Conservation (phyloP, 768 basidiomycete genomes). For the Tricholoma terreum region DNA sequence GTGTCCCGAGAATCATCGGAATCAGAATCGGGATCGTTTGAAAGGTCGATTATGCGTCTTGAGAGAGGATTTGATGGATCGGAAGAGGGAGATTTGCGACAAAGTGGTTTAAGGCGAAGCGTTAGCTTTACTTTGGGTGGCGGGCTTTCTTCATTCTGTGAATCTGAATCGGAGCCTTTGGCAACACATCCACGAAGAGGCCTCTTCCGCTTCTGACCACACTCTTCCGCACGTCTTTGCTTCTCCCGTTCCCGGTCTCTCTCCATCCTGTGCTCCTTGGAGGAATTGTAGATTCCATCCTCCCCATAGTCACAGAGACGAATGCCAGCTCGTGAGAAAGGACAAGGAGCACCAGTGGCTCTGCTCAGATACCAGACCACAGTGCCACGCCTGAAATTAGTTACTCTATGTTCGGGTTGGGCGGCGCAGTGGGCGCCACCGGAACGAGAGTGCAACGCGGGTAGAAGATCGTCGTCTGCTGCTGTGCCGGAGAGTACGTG, state of each 20-base stretch:
- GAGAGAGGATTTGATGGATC: constrained; percentile 22
- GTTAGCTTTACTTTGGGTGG: constrained; percentile 72
- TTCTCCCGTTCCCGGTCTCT: constrained; percentile 25
- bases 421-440: constrained; percentile 59
- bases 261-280: constrained; percentile 27
- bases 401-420: constrained; percentile 43
- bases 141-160: constrained; percentile 37
- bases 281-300: constrained; percentile 36
- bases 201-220: constrained; percentile 44
- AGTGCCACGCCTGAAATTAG: constrained; percentile 77
- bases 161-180: constrained; percentile 30
- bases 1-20: constrained; percentile 37
- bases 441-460: constrained; percentile 64
- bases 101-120: constrained; percentile 56
- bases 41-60: constrained; percentile 34
- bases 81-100: constrained; percentile 18
- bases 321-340: constrained; percentile 72
- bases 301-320: constrained; percentile 65
- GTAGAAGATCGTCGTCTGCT: constrained; percentile 70
- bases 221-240: constrained; percentile 25
- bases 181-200: constrained; percentile 36
- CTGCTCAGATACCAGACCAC: constrained; percentile 79
- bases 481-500: constrained; percentile 70
- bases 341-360: constrained; percentile 72
- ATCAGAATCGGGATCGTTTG: constrained; percentile 36